Base-by-base conservation (phyloP, 2,329 filamentous ascomycete species). In the Diaporthe sp. region DNA sequence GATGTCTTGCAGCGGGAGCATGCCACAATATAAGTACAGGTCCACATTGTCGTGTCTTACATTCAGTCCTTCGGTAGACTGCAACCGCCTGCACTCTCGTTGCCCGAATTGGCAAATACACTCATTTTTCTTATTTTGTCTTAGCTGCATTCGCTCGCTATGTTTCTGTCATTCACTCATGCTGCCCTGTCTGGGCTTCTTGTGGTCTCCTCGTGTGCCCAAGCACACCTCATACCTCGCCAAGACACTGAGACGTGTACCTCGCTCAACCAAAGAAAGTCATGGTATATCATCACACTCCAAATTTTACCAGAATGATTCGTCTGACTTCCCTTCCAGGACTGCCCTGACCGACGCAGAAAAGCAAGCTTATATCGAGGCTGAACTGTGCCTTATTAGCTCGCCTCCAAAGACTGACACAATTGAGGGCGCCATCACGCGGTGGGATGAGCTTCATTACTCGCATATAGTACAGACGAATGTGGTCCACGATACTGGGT, bases 361-460 rank as follows among this genome's bases (percentile, higher is more conserved):
- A 75, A 82, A 81, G 72, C 60, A 74, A 25, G 75, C 70, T 13
- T 83, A 84, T 67, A 76, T 84, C 75, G 72, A 82, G 12, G 82
- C 79, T 3, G 82, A 83, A 70, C 71, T 81, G 2, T 84, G 82
- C 75, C 75, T 84, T 10, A 83, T 83, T 79, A 76, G 73, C 3
- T 22, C 57, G 3, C 80, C 80, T 2, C 76, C 80, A 5, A 78
- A 72, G 62, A 78, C 76, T 9, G n/a, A 22, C 28, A 71, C 28
- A 51, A 78, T 81, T 37, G 39, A 76, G 8, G 81, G 81, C 19
- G 80, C 81, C 4, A 55, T 77, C 44, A 82, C 74, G 19, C 75
- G 80, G 34, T 83, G 80, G 78, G 83, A 84, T 57, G 83, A 84
- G 60, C 76, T 84, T 7, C 78, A 82, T 46, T 82, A 80, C 13